Conservation (phyloP, 768 basidiomycete genomes). For the Cytidiella melzeri region DNA sequence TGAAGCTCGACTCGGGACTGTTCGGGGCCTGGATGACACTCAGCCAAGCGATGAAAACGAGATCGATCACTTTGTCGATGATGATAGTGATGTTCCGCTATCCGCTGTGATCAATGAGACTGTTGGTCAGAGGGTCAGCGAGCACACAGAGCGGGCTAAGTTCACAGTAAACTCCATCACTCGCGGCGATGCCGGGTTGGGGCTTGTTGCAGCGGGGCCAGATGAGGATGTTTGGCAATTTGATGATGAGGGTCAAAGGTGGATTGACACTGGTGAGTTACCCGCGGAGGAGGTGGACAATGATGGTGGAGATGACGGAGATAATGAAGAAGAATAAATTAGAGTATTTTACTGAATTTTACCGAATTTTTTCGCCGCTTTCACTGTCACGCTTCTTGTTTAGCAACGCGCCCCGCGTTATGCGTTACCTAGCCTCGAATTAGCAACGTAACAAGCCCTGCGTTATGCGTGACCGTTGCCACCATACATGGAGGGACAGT, state of each 20-base stretch:
- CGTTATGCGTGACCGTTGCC: not conserved
- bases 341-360: not conserved
- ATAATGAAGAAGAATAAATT: not conserved
- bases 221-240: not conserved
- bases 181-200: not conserved
- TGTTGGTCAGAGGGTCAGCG: not conserved
- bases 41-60: not conserved
- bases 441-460: not conserved
- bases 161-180: not conserved
- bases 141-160: not conserved
- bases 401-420: not conserved
- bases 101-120: not conserved
- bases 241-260: not conserved
- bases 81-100: not conserved
- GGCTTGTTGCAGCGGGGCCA: not conserved
- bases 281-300: too few relatives aligned
- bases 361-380: too few relatives aligned
- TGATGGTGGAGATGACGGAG: not conserved
- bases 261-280: not conserved
- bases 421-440: not conserved
- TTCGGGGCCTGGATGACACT: not conserved
- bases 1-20: not conserved
- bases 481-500: too few relatives aligned
- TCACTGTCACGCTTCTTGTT: too few relatives aligned
- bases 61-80: not conserved